Evolutionary conservation across 768 basidiomycete species (phyloP), one percentile per base, ranked within the genome.

Genomic region (Suillus bovinus): DNA sequence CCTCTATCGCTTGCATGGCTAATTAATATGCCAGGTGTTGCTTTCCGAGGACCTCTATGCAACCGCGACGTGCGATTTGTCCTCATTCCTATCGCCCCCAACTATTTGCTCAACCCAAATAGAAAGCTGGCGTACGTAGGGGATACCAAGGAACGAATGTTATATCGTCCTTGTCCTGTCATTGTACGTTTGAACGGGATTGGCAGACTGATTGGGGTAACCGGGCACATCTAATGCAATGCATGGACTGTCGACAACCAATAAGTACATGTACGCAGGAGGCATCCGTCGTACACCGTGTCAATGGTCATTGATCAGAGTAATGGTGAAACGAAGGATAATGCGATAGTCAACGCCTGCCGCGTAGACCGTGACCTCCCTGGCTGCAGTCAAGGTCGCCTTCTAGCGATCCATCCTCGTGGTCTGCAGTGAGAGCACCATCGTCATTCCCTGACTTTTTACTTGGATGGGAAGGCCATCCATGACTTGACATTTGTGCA

Each of bases 401-500:
- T n/a, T 34, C 13, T 22, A 22, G 11, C 8, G 53, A 16, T 9
- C 7, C 14, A 34, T 54, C 52, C 16, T 53, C 33, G 0, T 53
- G 52, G 52, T 34, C 53, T 33, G 22, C 53, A 34, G 53, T 8
- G 34, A 54, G 53, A 34, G 14, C 33, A 3, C 14, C 14, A 34
- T 54, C 53, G n/a, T n/a, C n/a, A 54, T 29, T 33, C 53, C 33
- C 33, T 34, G 53, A n/a, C 33, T 34, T 54, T n/a, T 22, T 22
- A 9, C n/a, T 16, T 22, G 33, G 14, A 16, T 22, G 20, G 13
- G 33, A 54, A 14, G 33, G 3, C n/a, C 53, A 14, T 34, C 33
- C 33, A 16, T 54, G 53, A 34, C 53, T 54, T 2, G 53, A 54
- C 53, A 54, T 34, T 34, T 54, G 33, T 54, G 61, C 62, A 3